Evolutionary conservation across 148 eudicot species (phyloP), one percentile per base, ranked within the genome.

Genomic region (Amaranthus cruentus): DNA sequence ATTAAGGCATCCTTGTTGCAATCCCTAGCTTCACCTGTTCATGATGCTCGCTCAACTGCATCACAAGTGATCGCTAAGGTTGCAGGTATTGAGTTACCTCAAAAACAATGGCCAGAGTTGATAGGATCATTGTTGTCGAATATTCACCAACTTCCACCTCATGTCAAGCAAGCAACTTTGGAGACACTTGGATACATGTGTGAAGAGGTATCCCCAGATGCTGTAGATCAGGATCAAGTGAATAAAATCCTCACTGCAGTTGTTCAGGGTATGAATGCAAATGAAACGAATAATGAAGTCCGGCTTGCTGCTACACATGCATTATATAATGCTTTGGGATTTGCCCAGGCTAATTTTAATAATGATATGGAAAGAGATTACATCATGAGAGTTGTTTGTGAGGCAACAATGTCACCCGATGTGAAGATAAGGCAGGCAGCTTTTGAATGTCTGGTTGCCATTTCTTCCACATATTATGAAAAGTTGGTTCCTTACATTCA

Each of bases 21-120:
- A 85, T 87, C 98, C 66, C 82, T 91, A 46, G 75, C 96, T 49
- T 94, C 98, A 42, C 88, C 75, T 69, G 90, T 83, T 9, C 79
- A 88, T 61, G 98, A 94, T 73, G 98, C 97, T 57, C 85, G 96
- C 47, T 91, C 98, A 55, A 93, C 97, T 72, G 97, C 98, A 47
- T 93, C 98, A 55, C 98, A 93, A 78, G 98, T 93, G 62, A 77
- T 93, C 81, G 98, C 98, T 15, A 93, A 93, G 87, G 91, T 93
- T 73, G 98, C 98, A 4, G 95, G 98, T 54, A 93, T 93, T 77
- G 97, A 93, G 77, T 74, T 93, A 69, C 98, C 98, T 3, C 97
- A 93, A 75, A 93, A 89, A 79, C 97, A 91, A 76, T 93, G 98
- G 98, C 91, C 97, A 55, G 98, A 91, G 86, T 78, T 94, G 57